Conservation (phyloP, 768 basidiomycete genomes). For the Mycena kentingensis region DNA sequence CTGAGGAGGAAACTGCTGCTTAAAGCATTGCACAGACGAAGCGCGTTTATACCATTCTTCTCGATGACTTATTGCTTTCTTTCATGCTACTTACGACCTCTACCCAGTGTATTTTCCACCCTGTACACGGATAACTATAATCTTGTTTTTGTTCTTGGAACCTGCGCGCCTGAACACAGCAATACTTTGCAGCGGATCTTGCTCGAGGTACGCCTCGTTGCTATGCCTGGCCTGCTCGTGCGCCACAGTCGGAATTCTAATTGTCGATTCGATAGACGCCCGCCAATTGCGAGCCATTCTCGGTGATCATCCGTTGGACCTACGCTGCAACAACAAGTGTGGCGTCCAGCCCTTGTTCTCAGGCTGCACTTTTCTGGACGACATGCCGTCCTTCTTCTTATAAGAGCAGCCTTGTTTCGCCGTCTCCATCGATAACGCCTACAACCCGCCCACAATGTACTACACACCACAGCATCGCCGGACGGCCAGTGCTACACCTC, state of each 20-base stretch:
- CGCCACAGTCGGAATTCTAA: no score
- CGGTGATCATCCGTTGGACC: no score
- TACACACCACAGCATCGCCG: neutral
- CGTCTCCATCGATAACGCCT: neutral
- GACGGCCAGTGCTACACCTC: neutral
- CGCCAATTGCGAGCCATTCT: no score
- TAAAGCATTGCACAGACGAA: no score
- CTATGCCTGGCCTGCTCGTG: no score
- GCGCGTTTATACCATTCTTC: neutral
- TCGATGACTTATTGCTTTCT: neutral
- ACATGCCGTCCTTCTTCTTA: neutral
- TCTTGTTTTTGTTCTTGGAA: constrained; percentile 16
- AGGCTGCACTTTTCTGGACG: neutral
- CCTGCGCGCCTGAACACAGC: no score
- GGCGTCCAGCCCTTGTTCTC: neutral
- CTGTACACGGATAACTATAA: constrained; percentile 18
- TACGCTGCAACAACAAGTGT: neutral
- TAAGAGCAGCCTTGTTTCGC: neutral
- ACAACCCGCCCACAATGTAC: neutral
- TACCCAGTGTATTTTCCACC: constrained; percentile 23
- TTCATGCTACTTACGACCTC: constrained; percentile 22
- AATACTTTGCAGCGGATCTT: no score
- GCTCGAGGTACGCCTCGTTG: no score
- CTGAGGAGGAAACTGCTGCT: no score
- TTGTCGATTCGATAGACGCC: no score